Percentiles rank a stretch among this genome's conserved stretches.
phyloP scores from a whole-genome alignment of 169 alveolate species.

The Plasmodium gonderi region DNA sequence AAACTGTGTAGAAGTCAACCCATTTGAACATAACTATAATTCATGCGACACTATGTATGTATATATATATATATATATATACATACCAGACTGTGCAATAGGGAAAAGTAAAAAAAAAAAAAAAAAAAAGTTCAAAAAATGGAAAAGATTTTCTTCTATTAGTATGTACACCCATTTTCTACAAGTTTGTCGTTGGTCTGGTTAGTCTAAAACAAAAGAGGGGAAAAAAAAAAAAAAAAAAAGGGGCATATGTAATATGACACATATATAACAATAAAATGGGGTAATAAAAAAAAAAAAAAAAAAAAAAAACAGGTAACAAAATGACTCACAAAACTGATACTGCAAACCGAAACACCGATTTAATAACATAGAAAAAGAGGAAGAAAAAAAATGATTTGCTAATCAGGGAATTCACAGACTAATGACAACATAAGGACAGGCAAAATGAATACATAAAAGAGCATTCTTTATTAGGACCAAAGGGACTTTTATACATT shows the following conservation, averaged over 20 bases:
- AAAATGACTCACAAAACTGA: too few relatives aligned
- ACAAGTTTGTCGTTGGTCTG: background rate
- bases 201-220: background rate
- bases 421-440: background rate
- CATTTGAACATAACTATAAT: too few relatives aligned
- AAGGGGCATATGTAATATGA: background rate
- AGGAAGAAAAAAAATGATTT: too few relatives aligned
- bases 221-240: background rate
- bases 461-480: background rate
- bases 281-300: too few relatives aligned
- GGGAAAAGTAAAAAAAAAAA: background rate
- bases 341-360: too few relatives aligned
- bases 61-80: background rate
- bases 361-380: too few relatives aligned
- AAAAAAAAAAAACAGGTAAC: too few relatives aligned
- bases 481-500: background rate
- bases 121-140: background rate
- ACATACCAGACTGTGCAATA: background rate
- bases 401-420: background rate
- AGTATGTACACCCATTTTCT: conserved; percentile 1
- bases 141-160: background rate
- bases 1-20: too few relatives aligned
- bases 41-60: too few relatives aligned
- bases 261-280: background rate
- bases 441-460: background rate